A percentile compares a stretch with the other conserved stretches of the same genome.
Evolutionary conservation across 2,329 filamentous ascomycete genomes (phyloP).

Genomic region (Sporothrix dimorphospora): DNA sequence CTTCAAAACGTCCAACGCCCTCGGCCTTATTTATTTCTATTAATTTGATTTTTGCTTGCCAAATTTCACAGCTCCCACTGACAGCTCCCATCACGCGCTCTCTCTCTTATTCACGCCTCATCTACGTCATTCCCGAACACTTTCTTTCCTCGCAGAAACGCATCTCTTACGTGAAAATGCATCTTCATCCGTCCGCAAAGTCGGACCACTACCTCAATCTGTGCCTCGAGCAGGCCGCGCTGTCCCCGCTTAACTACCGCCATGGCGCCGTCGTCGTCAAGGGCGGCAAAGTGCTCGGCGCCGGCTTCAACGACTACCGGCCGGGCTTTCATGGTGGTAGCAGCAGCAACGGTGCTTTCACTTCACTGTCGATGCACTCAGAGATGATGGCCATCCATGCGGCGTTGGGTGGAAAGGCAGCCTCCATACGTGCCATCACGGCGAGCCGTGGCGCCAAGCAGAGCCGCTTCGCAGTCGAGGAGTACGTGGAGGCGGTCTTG

Average conservation of each 20-base stretch:
- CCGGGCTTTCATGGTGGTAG: slow-evolving; percentile 32
- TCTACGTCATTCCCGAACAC: background rate
- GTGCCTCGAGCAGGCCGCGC: slow-evolving; percentile 55
- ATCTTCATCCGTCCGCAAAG: slow-evolving; percentile 28
- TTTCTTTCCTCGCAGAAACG: background rate
- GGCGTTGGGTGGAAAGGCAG: slow-evolving; percentile 47
- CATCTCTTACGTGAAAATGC: background rate
- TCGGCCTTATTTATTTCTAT: too few relatives aligned
- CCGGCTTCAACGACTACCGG: slow-evolving; percentile 50
- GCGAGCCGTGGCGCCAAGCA: background rate
- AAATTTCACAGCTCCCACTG: too few relatives aligned
- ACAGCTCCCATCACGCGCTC: background rate
- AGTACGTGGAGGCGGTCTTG: background rate
- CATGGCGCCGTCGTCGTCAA: slow-evolving; percentile 53
- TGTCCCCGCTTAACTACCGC: slow-evolving; percentile 53
- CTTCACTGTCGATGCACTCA: slow-evolving; percentile 54
- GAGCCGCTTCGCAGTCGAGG: slow-evolving; percentile 9
- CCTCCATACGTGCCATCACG: background rate
- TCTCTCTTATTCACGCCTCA: background rate
- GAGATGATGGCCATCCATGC: slow-evolving; percentile 61
- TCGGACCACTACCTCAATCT: slow-evolving; percentile 52
- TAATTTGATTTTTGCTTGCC: too few relatives aligned
- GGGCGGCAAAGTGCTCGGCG: slow-evolving; percentile 57
- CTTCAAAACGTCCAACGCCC: too few relatives aligned
- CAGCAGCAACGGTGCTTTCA: slow-evolving; percentile 16